phyloP scores from a whole-genome alignment of 2,329 filamentous ascomycete genomes.

The Aspergillus intermedius region DNA sequence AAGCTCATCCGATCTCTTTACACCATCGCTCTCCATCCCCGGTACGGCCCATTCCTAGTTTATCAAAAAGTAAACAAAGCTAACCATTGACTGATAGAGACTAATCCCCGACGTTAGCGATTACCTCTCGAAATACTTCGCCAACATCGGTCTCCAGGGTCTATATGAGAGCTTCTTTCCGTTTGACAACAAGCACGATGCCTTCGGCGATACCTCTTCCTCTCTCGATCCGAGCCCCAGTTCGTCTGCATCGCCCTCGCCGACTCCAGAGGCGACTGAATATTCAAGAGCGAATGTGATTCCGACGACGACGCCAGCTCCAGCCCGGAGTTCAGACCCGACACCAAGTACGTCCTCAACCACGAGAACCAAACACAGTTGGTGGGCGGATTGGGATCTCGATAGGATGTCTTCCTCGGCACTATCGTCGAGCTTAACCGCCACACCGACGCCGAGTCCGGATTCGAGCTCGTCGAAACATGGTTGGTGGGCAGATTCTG shows the following conservation, averaged over 20 bases:
- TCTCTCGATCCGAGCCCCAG: not conserved
- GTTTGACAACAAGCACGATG: not conserved
- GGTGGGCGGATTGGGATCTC: too few species aligned
- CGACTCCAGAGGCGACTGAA: too few species aligned
- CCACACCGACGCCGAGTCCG: not conserved
- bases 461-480: too few species aligned
- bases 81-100: slow-evolving; percentile 1
- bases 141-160: slow-evolving; percentile 3
- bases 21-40: not conserved
- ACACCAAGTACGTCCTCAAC: too few species aligned
- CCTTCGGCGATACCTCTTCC: not conserved
- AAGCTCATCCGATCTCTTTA: not conserved
- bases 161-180: not conserved
- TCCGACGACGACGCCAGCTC: too few species aligned
- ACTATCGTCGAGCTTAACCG: not conserved
- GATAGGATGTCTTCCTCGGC: not conserved
- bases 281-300: too few species aligned
- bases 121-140: slow-evolving; percentile 3
- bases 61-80: not conserved
- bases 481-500: too few species aligned
- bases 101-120: slow-evolving; percentile 6
- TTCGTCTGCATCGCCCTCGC: not conserved
- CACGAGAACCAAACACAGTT: too few species aligned
- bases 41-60: not conserved
- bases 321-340: too few species aligned